Conservation (phyloP, 192 early-diverging fungal species). For the Podila epigama region DNA sequence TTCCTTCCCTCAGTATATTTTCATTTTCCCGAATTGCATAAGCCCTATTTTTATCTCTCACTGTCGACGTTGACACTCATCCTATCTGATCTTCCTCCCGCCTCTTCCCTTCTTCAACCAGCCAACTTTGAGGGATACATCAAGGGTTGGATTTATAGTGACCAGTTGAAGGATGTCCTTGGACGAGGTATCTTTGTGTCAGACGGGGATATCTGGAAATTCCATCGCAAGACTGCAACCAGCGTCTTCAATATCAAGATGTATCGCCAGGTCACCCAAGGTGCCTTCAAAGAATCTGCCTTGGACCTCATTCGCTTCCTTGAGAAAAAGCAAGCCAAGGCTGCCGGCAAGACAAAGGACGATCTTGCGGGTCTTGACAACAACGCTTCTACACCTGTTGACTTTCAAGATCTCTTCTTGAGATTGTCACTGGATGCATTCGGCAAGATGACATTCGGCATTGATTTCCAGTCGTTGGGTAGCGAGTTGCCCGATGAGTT, state of each 20-base stretch:
- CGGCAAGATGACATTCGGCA: conserved; percentile 46
- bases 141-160: conserved; percentile 37
- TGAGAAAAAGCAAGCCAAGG: conserved; percentile 3
- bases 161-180: conserved; percentile 51
- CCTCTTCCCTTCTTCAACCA: background rate
- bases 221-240: conserved; percentile 57
- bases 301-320: conserved; percentile 15
- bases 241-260: conserved; percentile 42
- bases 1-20: too few relatives aligned
- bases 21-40: too few relatives aligned
- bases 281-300: conserved; percentile 18
- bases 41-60: too few relatives aligned
- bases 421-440: conserved; percentile 52
- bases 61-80: too few relatives aligned
- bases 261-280: conserved; percentile 30
- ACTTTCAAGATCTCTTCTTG: conserved; percentile 55
- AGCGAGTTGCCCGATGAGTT: conserved; percentile 29
- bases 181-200: conserved; percentile 66
- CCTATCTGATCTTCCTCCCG: background rate
- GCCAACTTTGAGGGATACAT: conserved; percentile 42
- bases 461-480: conserved; percentile 21
- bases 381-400: too few relatives aligned
- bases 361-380: too few relatives aligned
- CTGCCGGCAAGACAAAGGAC: too few relatives aligned
- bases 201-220: conserved; percentile 59